Evolutionary conservation across 768 basidiomycete species (phyloP).

Genomic region (Russula brevipes): DNA sequence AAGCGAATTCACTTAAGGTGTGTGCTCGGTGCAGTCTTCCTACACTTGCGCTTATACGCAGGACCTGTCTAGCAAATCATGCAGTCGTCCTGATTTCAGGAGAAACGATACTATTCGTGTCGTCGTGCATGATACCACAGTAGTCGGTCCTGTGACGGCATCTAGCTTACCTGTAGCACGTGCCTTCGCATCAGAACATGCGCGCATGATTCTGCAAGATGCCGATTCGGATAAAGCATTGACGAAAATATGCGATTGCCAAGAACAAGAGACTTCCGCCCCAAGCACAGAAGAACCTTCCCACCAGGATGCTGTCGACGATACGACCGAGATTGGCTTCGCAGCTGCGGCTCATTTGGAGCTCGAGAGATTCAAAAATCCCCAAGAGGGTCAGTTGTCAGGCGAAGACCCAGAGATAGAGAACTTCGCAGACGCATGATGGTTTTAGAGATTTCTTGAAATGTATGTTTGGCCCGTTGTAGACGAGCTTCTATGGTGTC

Average conservation of each 20-base stretch:
- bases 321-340: constrained; percentile 49
- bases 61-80: constrained; percentile 36
- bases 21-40: constrained; percentile 27
- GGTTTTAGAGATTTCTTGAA: background rate
- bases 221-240: constrained; percentile 42
- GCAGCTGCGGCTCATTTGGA: constrained; percentile 39
- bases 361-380: constrained; percentile 14
- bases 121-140: constrained; percentile 49
- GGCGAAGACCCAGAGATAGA: constrained; percentile 12
- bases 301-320: constrained; percentile 29
- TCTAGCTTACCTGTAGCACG: constrained; percentile 57
- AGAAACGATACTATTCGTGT: constrained; percentile 52
- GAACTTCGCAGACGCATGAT: background rate
- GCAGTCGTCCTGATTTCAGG: constrained; percentile 41
- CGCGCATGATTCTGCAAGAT: constrained; percentile 49
- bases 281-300: constrained; percentile 6
- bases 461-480: background rate
- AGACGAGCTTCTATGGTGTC: background rate
- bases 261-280: constrained; percentile 21
- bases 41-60: constrained; percentile 20
- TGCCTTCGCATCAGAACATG: constrained; percentile 60
- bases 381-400: constrained; percentile 23
- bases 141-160: constrained; percentile 60
- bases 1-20: constrained; percentile 43
- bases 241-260: constrained; percentile 40